Evolutionary conservation across 2,329 filamentous ascomycete species (phyloP).

Genomic region (Lecanicillium sp.): DNA sequence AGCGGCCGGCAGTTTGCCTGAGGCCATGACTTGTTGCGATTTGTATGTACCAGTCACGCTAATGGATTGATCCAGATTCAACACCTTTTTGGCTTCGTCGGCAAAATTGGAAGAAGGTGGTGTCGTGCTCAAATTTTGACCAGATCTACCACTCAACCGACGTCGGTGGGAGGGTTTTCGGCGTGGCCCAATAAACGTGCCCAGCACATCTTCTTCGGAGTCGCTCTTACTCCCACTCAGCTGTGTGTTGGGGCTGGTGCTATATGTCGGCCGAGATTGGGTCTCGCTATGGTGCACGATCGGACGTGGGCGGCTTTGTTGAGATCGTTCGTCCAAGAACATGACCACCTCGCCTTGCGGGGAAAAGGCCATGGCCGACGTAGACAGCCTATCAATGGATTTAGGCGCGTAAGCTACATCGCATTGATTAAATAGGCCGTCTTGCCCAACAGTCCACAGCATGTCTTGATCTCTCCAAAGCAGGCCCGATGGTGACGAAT

Average conservation of each 20-base stretch:
- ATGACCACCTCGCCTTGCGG: constrained; percentile 53
- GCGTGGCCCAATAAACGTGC: constrained; percentile 50
- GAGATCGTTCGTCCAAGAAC: constrained; percentile 54
- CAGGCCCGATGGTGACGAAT: constrained; percentile 49
- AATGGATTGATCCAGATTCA: constrained; percentile 53
- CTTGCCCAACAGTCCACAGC: constrained; percentile 59
- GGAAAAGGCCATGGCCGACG: constrained; percentile 57
- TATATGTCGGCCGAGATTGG: constrained; percentile 36
- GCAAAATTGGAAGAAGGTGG: constrained; percentile 37
- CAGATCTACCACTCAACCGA: constrained; percentile 37
- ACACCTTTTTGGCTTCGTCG: constrained; percentile 33
- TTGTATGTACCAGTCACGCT: constrained; percentile 52
- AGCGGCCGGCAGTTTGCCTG: constrained; percentile 50
- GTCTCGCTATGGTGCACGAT: constrained; percentile 29
- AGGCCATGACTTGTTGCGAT: constrained; percentile 57
- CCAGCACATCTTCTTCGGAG: constrained; percentile 59
- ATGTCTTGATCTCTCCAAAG: constrained; percentile 61
- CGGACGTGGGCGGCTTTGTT: constrained; percentile 37
- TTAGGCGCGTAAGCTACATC: constrained; percentile 60
- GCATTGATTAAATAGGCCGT: constrained; percentile 58
- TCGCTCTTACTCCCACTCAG: constrained; percentile 56
- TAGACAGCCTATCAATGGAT: constrained; percentile 55
- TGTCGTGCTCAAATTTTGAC: constrained; percentile 45
- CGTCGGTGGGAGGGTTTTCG: constrained; percentile 35
- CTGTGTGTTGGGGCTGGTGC: constrained; percentile 43